These are phyloP conservation scores for Malus domestica DNA, from an alignment of 306 rosid genomes.

Conservation along the genomic window ASM211411v1 NC_041789.1:16503501-16504000, in stretches of 20 bases:
- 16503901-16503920: not conserved
- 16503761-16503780: not conserved
- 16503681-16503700: slow-evolving; percentile 23
- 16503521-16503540: slow-evolving; percentile 17
- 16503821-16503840: slow-evolving; percentile 18
- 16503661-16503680: slow-evolving; percentile 26
- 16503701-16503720: slow-evolving; percentile 23
- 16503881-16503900: not conserved
- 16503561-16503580: slow-evolving; percentile 22
- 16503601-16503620: slow-evolving; percentile 21
- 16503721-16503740: slow-evolving; percentile 19
- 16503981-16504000: slow-evolving; percentile 27
- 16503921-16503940: not conserved
- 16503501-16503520: slow-evolving; percentile 23
- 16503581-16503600: slow-evolving; percentile 10
- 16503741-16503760: not conserved
- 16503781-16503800: slow-evolving; percentile 19
- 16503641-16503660: slow-evolving; percentile 18
- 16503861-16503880: slow-evolving; percentile 2
- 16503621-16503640: slow-evolving; percentile 28
- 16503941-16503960: slow-evolving; percentile 17
- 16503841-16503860: slow-evolving; percentile 14
- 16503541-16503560: slow-evolving; percentile 23
- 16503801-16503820: slow-evolving; percentile 19
- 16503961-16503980: slow-evolving; percentile 18